Evolutionary conservation across 129 eudicot species (phyloP).

Genomic region (Gnaphalium uliginosum): DNA sequence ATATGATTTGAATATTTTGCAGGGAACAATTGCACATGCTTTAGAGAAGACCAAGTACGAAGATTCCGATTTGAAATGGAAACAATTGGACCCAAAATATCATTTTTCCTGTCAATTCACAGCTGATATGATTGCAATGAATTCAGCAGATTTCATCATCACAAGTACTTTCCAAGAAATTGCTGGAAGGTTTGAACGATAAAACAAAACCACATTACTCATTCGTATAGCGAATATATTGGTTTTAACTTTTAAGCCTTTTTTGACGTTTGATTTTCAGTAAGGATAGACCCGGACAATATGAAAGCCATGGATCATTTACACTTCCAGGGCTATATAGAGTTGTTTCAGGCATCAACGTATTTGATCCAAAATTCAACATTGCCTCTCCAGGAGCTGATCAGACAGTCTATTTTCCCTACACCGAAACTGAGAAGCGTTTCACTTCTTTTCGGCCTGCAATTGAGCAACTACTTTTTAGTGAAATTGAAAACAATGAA

Average conservation of each 20-base stretch:
- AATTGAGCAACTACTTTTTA: constrained; percentile 77
- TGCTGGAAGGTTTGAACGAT: constrained; percentile 79
- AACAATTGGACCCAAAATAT: constrained; percentile 78
- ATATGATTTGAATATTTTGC: constrained; percentile 1
- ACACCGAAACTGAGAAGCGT: constrained; percentile 68
- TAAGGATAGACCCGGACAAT: constrained; percentile 98
- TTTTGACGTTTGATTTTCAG: constrained; percentile 50
- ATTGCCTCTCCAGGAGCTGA: constrained; percentile 99
- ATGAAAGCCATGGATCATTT: constrained; percentile 85
- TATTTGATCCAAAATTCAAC: constrained; percentile 94
- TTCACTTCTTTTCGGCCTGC: constrained; percentile 70
- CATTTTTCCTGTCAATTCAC: constrained; percentile 96
- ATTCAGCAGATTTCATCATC: constrained; percentile 93
- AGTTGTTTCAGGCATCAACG: constrained; percentile 88
- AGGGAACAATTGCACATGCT: constrained; percentile 99
- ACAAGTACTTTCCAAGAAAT: constrained; percentile 98
- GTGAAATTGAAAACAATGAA: constrained; percentile 65
- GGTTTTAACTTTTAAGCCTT: neutral
- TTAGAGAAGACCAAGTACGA: constrained; percentile 98
- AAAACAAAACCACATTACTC: neutral
- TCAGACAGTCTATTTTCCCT: constrained; percentile 88
- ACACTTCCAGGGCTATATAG: constrained; percentile 87
- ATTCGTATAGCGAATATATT: neutral
- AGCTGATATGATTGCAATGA: constrained; percentile 95
- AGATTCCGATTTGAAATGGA: constrained; percentile 95